Conservation (phyloP, 805 yeast genomes). For the Ogataea degrootiae region DNA sequence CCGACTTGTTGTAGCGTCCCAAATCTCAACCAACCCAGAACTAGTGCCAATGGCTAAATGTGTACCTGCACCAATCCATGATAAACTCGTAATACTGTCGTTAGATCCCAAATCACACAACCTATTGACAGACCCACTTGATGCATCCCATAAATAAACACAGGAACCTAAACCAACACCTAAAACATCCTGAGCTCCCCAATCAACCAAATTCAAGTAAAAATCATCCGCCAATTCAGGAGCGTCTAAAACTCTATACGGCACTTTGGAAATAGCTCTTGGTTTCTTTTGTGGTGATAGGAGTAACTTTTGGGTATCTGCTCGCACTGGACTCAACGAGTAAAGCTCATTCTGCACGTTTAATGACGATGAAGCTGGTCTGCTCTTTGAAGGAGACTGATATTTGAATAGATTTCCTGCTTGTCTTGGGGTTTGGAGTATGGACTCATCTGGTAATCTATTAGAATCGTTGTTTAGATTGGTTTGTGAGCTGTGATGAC, state of each 20-base stretch:
- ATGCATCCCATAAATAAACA: conserved; percentile 89
- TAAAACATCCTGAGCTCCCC: conserved; percentile 86
- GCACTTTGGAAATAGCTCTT: conserved; percentile 76
- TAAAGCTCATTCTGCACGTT: conserved; percentile 71
- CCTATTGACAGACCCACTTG: conserved; percentile 75
- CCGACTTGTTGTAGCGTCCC: conserved; percentile 82
- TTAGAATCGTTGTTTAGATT: conserved; percentile 8
- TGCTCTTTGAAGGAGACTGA: conserved; percentile 61
- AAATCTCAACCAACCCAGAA: conserved; percentile 84
- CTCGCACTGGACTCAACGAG: conserved; percentile 81
- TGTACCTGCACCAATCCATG: conserved; percentile 94
- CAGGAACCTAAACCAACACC: conserved; percentile 88
- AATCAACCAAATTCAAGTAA: conserved; percentile 85
- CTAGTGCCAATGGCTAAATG: conserved; percentile 91
- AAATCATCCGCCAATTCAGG: conserved; percentile 94
- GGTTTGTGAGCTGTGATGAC: conserved; percentile 14
- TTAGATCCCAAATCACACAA: conserved; percentile 64
- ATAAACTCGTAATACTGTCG: conserved; percentile 75
- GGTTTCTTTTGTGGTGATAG: conserved; percentile 79
- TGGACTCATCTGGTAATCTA: conserved; percentile 14
- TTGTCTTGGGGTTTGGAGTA: conserved; percentile 30
- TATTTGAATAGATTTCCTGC: conserved; percentile 64
- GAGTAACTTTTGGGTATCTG: conserved; percentile 75
- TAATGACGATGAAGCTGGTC: conserved; percentile 55
- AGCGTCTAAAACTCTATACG: conserved; percentile 91